Conservation (phyloP, 1,284 basidiomycete genomes). For the Chalciporus sp. region DNA sequence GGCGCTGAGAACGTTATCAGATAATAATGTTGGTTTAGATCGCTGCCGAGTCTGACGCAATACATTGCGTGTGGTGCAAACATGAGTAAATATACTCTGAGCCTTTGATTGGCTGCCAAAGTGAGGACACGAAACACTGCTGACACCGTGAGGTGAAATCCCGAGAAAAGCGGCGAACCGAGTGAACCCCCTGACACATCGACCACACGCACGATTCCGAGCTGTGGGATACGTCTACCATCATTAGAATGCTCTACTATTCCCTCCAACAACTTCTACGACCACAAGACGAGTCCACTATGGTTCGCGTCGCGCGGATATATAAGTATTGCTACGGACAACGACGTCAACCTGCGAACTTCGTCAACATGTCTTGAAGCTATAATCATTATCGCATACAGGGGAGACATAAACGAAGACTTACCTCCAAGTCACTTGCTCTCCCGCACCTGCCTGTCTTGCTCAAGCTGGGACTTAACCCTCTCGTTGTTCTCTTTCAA, state of each 20-base stretch:
- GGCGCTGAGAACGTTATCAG: not conserved
- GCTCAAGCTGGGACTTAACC: slow-evolving; percentile 31
- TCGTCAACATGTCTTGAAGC: not conserved
- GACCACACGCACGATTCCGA: too few relatives aligned
- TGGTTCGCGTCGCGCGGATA: not conserved
- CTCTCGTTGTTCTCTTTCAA: slow-evolving; percentile 50
- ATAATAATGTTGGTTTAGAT: not conserved
- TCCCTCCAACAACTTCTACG: not conserved
- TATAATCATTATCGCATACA: slow-evolving; percentile 6
- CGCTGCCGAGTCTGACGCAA: too few relatives aligned
- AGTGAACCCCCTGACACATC: not conserved
- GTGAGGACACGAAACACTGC: too few relatives aligned
- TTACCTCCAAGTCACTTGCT: slow-evolving; percentile 45
- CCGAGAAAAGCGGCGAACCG: too few relatives aligned
- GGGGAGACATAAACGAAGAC: not conserved
- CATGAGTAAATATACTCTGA: not conserved
- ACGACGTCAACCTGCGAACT: not conserved
- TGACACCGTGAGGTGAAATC: too few relatives aligned
- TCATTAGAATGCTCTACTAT: not conserved
- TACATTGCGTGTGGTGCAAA: not conserved
- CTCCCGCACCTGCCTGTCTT: slow-evolving; percentile 38
- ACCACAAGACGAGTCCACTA: not conserved
- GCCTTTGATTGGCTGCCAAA: too few relatives aligned
- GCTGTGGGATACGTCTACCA: not conserved
- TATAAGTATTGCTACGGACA: not conserved